A percentile compares a stretch with the other conserved stretches of the same genome.
These are phyloP conservation scores for Sordaria brevicollis DNA, from an alignment of 495 filamentous ascomycete genomes.

Conservation along the genomic window DNA sequence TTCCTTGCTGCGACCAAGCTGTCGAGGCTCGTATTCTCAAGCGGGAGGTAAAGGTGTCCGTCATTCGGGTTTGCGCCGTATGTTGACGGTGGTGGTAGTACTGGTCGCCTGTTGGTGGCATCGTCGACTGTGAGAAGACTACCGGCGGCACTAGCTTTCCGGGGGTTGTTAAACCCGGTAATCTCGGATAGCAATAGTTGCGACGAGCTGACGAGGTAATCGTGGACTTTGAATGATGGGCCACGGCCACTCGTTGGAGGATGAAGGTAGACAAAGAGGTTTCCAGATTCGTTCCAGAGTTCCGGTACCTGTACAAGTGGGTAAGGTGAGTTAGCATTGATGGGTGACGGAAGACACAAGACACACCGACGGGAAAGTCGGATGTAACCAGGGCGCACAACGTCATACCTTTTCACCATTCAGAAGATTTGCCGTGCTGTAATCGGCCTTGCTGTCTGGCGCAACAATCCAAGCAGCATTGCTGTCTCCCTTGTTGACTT, in stretches of 20 bases:
- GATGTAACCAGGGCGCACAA: background rate
- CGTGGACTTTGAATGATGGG: slow-evolving; percentile 70
- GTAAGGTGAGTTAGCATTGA: background rate
- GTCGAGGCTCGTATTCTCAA: slow-evolving; percentile 44
- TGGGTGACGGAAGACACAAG: background rate
- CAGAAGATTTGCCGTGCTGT: slow-evolving; percentile 46
- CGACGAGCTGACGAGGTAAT: slow-evolving; percentile 61
- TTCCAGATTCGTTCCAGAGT: slow-evolving; percentile 77
- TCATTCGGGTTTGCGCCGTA: slow-evolving; percentile 32
- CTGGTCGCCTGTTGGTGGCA: slow-evolving; percentile 30
- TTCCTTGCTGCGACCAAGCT: slow-evolving; percentile 71
- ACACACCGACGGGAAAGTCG: background rate
- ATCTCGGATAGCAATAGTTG: slow-evolving; percentile 57
- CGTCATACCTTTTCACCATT: slow-evolving; percentile 49
- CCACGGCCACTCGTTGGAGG: slow-evolving; percentile 53
- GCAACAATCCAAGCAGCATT: slow-evolving; percentile 54
- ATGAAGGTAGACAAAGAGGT: slow-evolving; percentile 78
- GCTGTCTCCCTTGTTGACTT: slow-evolving; percentile 9
- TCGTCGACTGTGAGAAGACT: slow-evolving; percentile 28
- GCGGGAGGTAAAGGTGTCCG: slow-evolving; percentile 61
- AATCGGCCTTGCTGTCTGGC: slow-evolving; percentile 46
- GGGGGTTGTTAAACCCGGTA: slow-evolving; percentile 23
- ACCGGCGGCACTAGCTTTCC: slow-evolving; percentile 30
- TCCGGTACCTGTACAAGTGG: slow-evolving; percentile 53
- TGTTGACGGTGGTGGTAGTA: slow-evolving; percentile 14